Conservation (phyloP, 2,329 filamentous ascomycete genomes). For the Leptodontidium sp. region DNA sequence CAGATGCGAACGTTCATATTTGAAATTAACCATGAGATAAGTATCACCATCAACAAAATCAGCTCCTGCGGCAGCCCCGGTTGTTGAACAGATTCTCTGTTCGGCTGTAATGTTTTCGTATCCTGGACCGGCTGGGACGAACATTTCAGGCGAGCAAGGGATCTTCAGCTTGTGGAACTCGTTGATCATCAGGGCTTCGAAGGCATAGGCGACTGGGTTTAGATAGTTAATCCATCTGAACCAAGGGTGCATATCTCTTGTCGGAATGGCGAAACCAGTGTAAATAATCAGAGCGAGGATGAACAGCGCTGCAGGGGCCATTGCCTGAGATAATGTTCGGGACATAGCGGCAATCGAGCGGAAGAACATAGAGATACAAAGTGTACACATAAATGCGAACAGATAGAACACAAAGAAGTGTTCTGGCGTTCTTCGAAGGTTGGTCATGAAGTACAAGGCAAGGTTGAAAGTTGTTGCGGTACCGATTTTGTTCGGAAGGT, state of each 20-base stretch:
- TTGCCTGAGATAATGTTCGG: constrained; percentile 68
- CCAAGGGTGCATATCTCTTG: constrained; percentile 62
- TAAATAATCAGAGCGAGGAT: constrained; percentile 63
- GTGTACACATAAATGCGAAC: constrained; percentile 74
- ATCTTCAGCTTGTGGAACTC: constrained; percentile 64
- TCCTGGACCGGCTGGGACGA: constrained; percentile 38
- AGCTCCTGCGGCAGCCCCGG: constrained; percentile 64
- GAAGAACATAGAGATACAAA: constrained; percentile 89
- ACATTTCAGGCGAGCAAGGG: constrained; percentile 35
- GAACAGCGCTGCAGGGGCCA: constrained; percentile 58
- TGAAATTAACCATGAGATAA: constrained; percentile 64
- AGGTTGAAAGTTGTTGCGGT: constrained; percentile 82
- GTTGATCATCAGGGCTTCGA: constrained; percentile 79
- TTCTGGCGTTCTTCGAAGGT: constrained; percentile 75
- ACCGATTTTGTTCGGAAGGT: constrained; percentile 83
- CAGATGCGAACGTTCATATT: constrained; percentile 65
- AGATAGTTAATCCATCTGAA: constrained; percentile 71
- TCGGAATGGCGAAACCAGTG: constrained; percentile 61
- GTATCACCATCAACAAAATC: constrained; percentile 62
- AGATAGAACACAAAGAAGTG: constrained; percentile 88
- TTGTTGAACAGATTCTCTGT: constrained; percentile 60
- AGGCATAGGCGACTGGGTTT: constrained; percentile 73
- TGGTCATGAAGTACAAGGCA: constrained; percentile 86
- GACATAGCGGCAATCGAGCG: constrained; percentile 81
- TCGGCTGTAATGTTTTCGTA: constrained; percentile 33